phyloP scores from a whole-genome alignment of 1,139 yeast genomes.

The Kurtzmaniella natalensis region DNA sequence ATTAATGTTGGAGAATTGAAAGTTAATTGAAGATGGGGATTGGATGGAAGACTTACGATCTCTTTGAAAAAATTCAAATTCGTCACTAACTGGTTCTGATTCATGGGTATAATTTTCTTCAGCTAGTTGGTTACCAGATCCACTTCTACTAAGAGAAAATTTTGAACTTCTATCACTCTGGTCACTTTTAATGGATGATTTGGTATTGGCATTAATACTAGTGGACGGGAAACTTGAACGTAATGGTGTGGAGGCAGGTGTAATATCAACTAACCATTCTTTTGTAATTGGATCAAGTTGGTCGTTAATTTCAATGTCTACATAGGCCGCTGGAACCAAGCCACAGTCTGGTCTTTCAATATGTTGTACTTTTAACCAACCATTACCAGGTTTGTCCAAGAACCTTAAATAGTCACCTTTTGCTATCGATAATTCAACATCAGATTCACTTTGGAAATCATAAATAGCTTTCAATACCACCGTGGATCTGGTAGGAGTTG shows the following conservation, averaged over 20 bases:
- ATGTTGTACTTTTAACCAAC: conserved; percentile 33
- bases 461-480: conserved; percentile 29
- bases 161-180: not conserved
- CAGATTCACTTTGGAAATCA: conserved; percentile 24
- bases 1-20: conserved; percentile 2
- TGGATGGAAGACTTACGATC: not conserved
- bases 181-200: no score
- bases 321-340: conserved; percentile 32
- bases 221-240: not conserved
- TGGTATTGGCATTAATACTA: not conserved
- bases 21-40: conserved; percentile 2
- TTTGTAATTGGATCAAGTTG: conserved; percentile 25
- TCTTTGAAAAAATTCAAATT: conserved; percentile 7
- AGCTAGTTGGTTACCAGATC: not conserved
- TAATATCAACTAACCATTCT: conserved; percentile 24
- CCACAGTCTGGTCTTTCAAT: conserved; percentile 24
- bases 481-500: conserved; percentile 5
- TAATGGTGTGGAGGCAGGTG: conserved; percentile 4
- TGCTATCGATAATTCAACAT: conserved; percentile 23
- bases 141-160: not conserved
- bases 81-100: conserved; percentile 1
- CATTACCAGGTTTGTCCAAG: conserved; percentile 30
- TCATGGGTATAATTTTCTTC: not conserved
- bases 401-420: conserved; percentile 30
- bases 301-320: conserved; percentile 37